Percentiles rank a stretch among this genome's conserved stretches.
Conservation (phyloP, 1,284 basidiomycete species). For the Paramarasmius palmivorus region DNA sequence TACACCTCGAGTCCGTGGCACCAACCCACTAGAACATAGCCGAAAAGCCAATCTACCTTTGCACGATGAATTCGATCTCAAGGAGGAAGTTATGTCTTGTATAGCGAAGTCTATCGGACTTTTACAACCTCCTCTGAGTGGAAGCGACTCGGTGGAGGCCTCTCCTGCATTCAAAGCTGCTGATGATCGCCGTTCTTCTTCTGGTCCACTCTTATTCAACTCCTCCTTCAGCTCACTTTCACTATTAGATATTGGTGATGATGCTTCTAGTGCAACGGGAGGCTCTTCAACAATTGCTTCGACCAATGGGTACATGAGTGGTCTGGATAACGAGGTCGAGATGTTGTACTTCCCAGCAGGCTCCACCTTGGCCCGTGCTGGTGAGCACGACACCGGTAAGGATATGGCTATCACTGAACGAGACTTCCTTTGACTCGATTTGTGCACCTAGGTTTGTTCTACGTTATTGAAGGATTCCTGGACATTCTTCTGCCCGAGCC, state of each 20-base stretch:
- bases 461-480: constrained; percentile 96
- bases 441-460: constrained; percentile 76
- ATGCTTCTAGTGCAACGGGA: constrained; percentile 67
- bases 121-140: constrained; percentile 79
- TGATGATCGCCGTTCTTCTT: constrained; percentile 46
- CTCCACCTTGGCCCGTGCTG: constrained; percentile 84
- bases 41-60: constrained; percentile 26
- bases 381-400: constrained; percentile 83
- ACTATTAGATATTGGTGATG: constrained; percentile 75
- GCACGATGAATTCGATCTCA: constrained; percentile 78
- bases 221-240: constrained; percentile 87
- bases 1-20: constrained; percentile 47
- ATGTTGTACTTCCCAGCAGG: constrained; percentile 93
- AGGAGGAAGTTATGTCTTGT: constrained; percentile 94
- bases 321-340: constrained; percentile 95
- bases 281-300: constrained; percentile 56
- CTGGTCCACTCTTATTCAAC: constrained; percentile 42
- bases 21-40: constrained; percentile 29
- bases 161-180: constrained; percentile 62
- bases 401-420: background rate
- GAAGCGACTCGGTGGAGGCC: constrained; percentile 60
- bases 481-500: constrained; percentile 79
- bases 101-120: constrained; percentile 98
- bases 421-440: constrained; percentile 6
- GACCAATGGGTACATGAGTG: constrained; percentile 61